These are phyloP conservation scores for Stachybotrys chlorohalonatus DNA, from an alignment of 2,329 filamentous ascomycete genomes.

Conservation along the genomic window DNA sequence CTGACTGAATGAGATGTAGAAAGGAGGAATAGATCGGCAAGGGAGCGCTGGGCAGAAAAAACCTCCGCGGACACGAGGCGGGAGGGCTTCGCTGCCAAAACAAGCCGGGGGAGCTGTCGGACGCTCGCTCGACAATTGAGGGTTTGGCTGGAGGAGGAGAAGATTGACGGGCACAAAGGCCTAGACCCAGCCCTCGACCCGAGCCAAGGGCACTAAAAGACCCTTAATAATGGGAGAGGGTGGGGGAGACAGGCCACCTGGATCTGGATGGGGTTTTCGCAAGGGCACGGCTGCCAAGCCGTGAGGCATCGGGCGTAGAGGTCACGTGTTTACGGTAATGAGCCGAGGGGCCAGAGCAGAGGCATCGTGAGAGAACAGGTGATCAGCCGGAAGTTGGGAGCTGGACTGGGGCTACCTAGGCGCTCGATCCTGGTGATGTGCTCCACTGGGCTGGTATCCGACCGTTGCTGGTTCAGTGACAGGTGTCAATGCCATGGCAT, in stretches of 20 bases:
- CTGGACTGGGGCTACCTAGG: neutral
- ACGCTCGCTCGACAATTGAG: neutral
- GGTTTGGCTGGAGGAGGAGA: neutral
- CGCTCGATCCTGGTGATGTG: neutral
- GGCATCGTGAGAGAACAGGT: neutral
- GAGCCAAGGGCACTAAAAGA: neutral
- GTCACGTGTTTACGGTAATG: neutral
- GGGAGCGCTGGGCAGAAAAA: neutral
- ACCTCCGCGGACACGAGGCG: neutral
- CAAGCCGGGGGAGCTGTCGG: neutral
- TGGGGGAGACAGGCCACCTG: neutral
- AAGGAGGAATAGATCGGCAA: neutral
- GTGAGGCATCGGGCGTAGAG: too few relatives aligned
- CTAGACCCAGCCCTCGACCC: neutral
- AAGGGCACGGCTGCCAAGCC: neutral
- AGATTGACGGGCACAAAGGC: neutral
- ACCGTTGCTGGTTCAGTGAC: too few relatives aligned
- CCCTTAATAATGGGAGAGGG: neutral
- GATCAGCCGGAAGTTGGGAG: too few relatives aligned
- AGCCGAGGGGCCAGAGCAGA: neutral
- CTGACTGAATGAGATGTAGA: neutral
- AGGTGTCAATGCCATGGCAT: too few relatives aligned
- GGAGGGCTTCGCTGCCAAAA: too few relatives aligned
- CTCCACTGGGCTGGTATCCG: too few relatives aligned
- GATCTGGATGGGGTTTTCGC: neutral